Evolutionary conservation across 106 monocot genomes (phyloP).

Genomic region (Acorus calamus): DNA sequence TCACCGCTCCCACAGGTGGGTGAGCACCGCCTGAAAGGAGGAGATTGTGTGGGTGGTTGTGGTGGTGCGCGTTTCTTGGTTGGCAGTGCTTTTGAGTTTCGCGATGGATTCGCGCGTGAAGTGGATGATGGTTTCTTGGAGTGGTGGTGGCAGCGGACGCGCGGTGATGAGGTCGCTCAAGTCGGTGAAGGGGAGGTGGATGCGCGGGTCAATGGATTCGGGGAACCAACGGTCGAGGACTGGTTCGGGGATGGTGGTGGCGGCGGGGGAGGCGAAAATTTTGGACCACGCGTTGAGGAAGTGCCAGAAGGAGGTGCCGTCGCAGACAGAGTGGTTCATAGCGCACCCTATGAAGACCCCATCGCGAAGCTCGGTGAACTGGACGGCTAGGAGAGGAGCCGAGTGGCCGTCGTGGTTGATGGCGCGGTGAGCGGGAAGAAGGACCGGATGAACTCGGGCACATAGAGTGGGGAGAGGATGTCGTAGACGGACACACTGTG

Average conservation of each 20-base stretch:
- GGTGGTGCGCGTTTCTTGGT: slow-evolving; percentile 20
- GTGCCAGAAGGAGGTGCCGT: slow-evolving; percentile 43
- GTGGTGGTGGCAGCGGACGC: neutral
- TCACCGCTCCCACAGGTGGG: slow-evolving; percentile 31
- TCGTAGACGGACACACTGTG: slow-evolving; percentile 8
- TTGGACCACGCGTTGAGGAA: slow-evolving; percentile 39
- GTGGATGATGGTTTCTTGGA: slow-evolving; percentile 20
- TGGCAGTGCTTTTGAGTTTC: slow-evolving; percentile 30
- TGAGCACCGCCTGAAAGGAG: slow-evolving; percentile 31
- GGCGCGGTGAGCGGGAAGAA: slow-evolving; percentile 11
- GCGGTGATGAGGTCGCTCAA: neutral
- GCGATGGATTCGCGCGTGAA: slow-evolving; percentile 20
- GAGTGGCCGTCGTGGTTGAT: slow-evolving; percentile 9
- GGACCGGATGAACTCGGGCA: slow-evolving; percentile 2
- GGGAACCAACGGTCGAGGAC: slow-evolving; percentile 28
- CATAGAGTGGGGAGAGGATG: neutral
- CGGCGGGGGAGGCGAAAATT: slow-evolving; percentile 3
- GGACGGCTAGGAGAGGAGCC: slow-evolving; percentile 8
- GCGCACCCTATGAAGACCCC: slow-evolving; percentile 32
- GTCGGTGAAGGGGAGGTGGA: slow-evolving; percentile 13
- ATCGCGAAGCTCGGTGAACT: slow-evolving; percentile 29
- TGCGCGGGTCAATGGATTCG: slow-evolving; percentile 10
- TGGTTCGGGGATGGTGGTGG: neutral
- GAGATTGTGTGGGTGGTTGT: slow-evolving; percentile 14
- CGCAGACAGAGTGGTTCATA: slow-evolving; percentile 25